phyloP scores from a whole-genome alignment of 495 filamentous ascomycete genomes.

The Neohortaea acidophila region DNA sequence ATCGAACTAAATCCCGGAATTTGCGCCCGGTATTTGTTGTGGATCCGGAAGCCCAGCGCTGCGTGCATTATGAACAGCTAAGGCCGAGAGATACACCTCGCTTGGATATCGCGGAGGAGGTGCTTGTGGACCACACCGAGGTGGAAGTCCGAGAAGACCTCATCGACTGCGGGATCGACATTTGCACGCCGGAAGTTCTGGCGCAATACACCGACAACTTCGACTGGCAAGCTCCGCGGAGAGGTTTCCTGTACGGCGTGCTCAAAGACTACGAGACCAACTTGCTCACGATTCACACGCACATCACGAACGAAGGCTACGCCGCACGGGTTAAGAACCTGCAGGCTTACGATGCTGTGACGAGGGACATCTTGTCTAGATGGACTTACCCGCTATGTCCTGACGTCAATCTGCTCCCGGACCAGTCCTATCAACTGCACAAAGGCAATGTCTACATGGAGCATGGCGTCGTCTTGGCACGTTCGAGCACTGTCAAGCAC shows the following conservation, averaged over 20 bases:
- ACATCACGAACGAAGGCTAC: slow-evolving; percentile 63
- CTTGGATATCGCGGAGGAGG: slow-evolving; percentile 57
- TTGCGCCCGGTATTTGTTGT: slow-evolving; percentile 73
- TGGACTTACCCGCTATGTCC: slow-evolving; percentile 93
- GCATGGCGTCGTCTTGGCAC: slow-evolving; percentile 53
- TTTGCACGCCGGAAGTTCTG: slow-evolving; percentile 90
- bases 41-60: slow-evolving; percentile 63
- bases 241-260: slow-evolving; percentile 78
- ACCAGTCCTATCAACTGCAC: slow-evolving; percentile 55
- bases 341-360: slow-evolving; percentile 82
- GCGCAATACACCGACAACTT: slow-evolving; percentile 96
- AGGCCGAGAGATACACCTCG: slow-evolving; percentile 11
- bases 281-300: slow-evolving; percentile 86
- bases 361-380: slow-evolving; percentile 65
- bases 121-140: slow-evolving; percentile 46
- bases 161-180: slow-evolving; percentile 91
- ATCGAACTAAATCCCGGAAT: slow-evolving; percentile 58
- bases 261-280: slow-evolving; percentile 94
- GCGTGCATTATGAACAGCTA: slow-evolving; percentile 83
- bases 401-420: slow-evolving; percentile 66
- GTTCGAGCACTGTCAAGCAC: slow-evolving; percentile 49
- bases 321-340: slow-evolving; percentile 72
- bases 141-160: slow-evolving; percentile 74
- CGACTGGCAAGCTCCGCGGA: slow-evolving; percentile 78
- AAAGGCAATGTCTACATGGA: slow-evolving; percentile 56